phyloP scores from a whole-genome alignment of 1,139 yeast species.

The Taphrina communis region DNA sequence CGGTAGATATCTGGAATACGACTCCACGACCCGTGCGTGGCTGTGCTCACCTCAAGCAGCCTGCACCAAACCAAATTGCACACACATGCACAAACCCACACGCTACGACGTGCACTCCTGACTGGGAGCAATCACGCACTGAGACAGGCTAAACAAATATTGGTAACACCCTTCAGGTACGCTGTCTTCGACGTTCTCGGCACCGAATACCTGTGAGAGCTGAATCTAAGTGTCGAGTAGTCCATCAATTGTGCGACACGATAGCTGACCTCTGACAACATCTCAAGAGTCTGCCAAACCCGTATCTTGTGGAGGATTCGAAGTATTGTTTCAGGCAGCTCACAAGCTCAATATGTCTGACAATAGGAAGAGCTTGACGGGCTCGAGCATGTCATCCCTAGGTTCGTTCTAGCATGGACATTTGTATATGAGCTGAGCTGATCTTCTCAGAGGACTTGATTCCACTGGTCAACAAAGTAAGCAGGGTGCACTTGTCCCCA shows the following conservation, averaged over 20 bases:
- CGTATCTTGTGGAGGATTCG: background rate
- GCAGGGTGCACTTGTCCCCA: background rate
- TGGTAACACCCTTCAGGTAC: no score
- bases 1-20: background rate
- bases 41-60: background rate
- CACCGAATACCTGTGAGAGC: no score
- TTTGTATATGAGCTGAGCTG: constrained; percentile 35
- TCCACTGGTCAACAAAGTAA: constrained; percentile 61
- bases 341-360: background rate
- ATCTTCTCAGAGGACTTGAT: constrained; percentile 70
- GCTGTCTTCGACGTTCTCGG: no score
- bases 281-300: background rate
- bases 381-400: constrained; percentile 7
- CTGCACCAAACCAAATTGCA: background rate
- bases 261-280: background rate
- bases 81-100: background rate
- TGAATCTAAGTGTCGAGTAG: no score
- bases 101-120: background rate
- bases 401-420: constrained; percentile 46
- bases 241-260: no score
- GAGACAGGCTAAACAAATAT: no score
- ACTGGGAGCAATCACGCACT: no score
- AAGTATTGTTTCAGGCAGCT: background rate
- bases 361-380: background rate
- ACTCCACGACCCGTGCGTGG: background rate